Percentiles rank a stretch among this genome's conserved stretches.
These are phyloP conservation scores for Heritiera littoralis DNA, from an alignment of 345 rosid species.

Conservation along the genomic window DNA sequence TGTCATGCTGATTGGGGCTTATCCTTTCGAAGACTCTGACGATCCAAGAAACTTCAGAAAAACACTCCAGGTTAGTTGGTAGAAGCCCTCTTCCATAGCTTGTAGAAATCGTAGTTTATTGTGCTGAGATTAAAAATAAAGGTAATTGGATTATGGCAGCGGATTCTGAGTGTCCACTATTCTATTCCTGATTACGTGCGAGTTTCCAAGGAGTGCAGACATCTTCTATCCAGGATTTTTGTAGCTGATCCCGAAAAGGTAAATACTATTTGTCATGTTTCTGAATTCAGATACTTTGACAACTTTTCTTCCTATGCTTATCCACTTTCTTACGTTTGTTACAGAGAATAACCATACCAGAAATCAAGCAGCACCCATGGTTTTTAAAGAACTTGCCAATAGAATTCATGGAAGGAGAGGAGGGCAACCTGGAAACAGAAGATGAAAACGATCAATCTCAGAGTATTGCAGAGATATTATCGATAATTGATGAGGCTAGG, in stretches of 20 bases:
- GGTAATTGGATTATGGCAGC: conserved; percentile 43
- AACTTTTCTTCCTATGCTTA: not conserved
- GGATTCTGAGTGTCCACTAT: conserved; percentile 85
- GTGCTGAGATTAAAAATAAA: not conserved
- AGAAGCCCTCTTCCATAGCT: not conserved
- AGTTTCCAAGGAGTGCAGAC: conserved; percentile 71
- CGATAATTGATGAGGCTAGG: conserved; percentile 75
- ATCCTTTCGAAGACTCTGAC: conserved; percentile 81
- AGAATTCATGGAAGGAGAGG: conserved; percentile 50
- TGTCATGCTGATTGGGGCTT: conserved; percentile 87
- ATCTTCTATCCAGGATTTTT: conserved; percentile 79
- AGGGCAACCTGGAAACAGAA: conserved; percentile 26
- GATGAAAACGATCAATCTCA: conserved; percentile 48
- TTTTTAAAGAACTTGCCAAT: conserved; percentile 51
- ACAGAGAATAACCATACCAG: conserved; percentile 70
- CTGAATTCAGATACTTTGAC: not conserved
- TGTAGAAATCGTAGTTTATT: conserved; percentile 22
- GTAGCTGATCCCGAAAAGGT: conserved; percentile 85
- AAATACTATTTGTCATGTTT: not conserved
- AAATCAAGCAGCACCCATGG: conserved; percentile 69
- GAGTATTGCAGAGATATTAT: conserved; percentile 62
- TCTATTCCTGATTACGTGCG: conserved; percentile 90
- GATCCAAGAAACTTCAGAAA: conserved; percentile 79
- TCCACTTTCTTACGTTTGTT: not conserved
- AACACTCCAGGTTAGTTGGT: conserved; percentile 62